Evolutionary conservation across 2,329 filamentous ascomycete species (phyloP).

Genomic region (Colletotrichum kahawae): DNA sequence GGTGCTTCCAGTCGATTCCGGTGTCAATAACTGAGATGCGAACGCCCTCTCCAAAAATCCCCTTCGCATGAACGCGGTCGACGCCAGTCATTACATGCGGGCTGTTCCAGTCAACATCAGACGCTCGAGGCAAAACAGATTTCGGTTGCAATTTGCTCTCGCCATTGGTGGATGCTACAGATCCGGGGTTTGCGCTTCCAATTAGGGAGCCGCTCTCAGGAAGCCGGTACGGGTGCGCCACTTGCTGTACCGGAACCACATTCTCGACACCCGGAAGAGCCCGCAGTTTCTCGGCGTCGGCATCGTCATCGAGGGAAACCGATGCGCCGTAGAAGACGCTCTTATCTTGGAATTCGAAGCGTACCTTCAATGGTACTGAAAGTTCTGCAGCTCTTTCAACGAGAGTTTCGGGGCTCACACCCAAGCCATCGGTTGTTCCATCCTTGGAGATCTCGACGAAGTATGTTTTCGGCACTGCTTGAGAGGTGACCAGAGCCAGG

Average conservation of each 20-base stretch:
- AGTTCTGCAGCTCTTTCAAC: neutral
- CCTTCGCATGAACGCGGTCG: constrained; percentile 1
- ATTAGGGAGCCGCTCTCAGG: neutral
- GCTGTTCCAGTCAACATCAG: neutral
- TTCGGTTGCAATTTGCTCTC: neutral
- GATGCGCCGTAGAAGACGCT: constrained; percentile 4
- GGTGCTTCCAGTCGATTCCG: constrained; percentile 11
- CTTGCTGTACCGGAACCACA: neutral
- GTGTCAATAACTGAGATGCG: constrained; percentile 14
- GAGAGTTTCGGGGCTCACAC: neutral
- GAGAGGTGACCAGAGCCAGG: neutral
- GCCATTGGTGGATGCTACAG: too few species aligned
- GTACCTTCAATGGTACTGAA: neutral
- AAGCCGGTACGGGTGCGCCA: neutral
- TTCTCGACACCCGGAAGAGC: neutral
- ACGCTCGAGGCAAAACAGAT: neutral
- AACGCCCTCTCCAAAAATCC: neutral
- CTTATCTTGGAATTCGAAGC: constrained; percentile 1
- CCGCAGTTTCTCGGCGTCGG: neutral
- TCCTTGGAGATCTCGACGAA: neutral
- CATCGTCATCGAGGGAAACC: neutral
- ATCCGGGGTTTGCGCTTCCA: neutral
- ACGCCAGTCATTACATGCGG: constrained; percentile 13
- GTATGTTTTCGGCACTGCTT: neutral
- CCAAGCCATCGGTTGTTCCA: neutral